Percentiles rank a stretch among this genome's conserved stretches.
Conservation (phyloP, 306 rosid genomes). For the Pyrus betulifolia region DNA sequence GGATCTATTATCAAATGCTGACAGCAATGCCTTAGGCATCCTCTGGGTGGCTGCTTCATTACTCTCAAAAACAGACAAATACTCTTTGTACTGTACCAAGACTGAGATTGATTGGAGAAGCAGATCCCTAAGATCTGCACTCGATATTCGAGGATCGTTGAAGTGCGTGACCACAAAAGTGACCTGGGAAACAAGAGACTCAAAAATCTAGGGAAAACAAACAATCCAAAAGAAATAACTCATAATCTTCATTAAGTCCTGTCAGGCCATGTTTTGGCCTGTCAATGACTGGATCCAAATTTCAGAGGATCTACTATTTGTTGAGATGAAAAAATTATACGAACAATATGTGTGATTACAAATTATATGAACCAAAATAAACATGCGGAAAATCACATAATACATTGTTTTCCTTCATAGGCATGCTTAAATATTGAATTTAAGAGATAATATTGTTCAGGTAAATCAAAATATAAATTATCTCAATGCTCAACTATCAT, state of each 20-base stretch:
- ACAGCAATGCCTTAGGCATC: slow-evolving; percentile 79
- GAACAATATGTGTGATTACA: neutral
- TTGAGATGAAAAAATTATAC: neutral
- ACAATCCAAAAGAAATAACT: neutral
- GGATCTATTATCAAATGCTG: slow-evolving; percentile 92
- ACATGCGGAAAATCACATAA: neutral
- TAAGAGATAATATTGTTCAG: neutral
- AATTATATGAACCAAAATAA: neutral
- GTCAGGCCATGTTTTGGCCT: neutral
- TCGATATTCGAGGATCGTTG: slow-evolving; percentile 90
- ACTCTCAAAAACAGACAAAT: slow-evolving; percentile 76
- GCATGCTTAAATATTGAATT: neutral
- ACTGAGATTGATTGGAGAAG: slow-evolving; percentile 95
- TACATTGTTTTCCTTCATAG: neutral
- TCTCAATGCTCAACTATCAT: neutral
- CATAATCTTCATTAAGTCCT: neutral
- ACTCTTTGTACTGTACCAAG: slow-evolving; percentile 84
- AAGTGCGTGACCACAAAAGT: slow-evolving; percentile 90
- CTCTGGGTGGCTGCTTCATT: slow-evolving; percentile 75
- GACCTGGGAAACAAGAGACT: slow-evolving; percentile 46
- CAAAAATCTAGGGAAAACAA: neutral
- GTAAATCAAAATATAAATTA: neutral
- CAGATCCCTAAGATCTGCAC: slow-evolving; percentile 91
- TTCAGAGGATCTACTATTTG: neutral
- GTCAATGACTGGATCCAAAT: neutral